Evolutionary conservation across 2,329 filamentous ascomycete genomes (phyloP).

Genomic region (Aspergillus bombycis): DNA sequence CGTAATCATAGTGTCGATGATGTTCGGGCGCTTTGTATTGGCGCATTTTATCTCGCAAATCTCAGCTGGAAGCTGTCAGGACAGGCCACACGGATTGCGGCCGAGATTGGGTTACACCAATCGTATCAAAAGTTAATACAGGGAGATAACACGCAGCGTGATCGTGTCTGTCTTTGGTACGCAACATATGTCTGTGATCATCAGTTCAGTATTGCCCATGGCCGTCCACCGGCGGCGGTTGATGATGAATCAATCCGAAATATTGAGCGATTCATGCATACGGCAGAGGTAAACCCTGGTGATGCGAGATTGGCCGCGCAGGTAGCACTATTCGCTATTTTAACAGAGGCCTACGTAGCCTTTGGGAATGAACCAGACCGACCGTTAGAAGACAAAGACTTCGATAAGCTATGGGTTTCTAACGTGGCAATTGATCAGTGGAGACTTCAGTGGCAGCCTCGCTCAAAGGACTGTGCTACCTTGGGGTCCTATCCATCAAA

Average conservation of each 20-base stretch:
- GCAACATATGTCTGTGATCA: constrained; percentile 62
- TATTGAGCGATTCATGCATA: constrained; percentile 52
- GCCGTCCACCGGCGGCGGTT: constrained; percentile 54
- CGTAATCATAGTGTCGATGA: constrained; percentile 55
- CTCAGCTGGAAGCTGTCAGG: constrained; percentile 60
- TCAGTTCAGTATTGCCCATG: constrained; percentile 60
- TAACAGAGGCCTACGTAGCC: constrained; percentile 53
- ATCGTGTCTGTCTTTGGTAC: constrained; percentile 59
- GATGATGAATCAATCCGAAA: constrained; percentile 56
- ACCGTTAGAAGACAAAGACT: constrained; percentile 47
- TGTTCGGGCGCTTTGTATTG: constrained; percentile 58
- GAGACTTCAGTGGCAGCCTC: constrained; percentile 38
- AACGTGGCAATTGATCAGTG: constrained; percentile 45
- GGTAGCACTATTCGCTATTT: constrained; percentile 54
- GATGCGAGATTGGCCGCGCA: constrained; percentile 55
- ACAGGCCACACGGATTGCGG: constrained; percentile 54
- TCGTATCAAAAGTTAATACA: constrained; percentile 43
- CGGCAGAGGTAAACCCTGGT: constrained; percentile 46
- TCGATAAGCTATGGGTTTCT: constrained; percentile 40
- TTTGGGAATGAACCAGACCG: constrained; percentile 55
- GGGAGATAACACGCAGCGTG: constrained; percentile 38
- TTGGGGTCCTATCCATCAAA: constrained; percentile 25
- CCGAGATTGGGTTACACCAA: constrained; percentile 54
- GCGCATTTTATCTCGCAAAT: constrained; percentile 60
- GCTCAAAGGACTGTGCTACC: constrained; percentile 34